These are phyloP conservation scores for Talaromyces ruber DNA, from an alignment of 495 filamentous ascomycete species.

Conservation along the genomic window DNA sequence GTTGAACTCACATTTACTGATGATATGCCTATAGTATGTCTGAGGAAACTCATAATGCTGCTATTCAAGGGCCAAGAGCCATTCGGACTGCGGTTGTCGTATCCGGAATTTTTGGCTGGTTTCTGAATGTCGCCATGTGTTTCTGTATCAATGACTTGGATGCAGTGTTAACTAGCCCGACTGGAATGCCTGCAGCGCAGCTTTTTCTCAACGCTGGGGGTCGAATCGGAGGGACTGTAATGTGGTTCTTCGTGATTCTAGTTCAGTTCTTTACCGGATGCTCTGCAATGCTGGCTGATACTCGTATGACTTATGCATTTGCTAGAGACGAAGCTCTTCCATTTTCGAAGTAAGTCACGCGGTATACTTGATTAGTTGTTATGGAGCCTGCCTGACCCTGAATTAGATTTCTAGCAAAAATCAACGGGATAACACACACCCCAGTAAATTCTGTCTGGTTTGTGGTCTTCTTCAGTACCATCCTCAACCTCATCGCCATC, in stretches of 20 bases:
- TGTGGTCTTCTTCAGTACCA: conserved; percentile 53
- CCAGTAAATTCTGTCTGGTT: conserved; percentile 67
- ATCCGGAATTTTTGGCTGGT: conserved; percentile 56
- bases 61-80: conserved; percentile 54
- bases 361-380: neutral
- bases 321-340: conserved; percentile 61
- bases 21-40: conserved; percentile 45
- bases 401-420: conserved; percentile 45
- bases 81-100: conserved; percentile 57
- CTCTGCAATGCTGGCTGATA: conserved; percentile 62
- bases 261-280: conserved; percentile 68
- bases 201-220: conserved; percentile 65
- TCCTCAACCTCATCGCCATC: conserved; percentile 59
- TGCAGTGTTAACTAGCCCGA: conserved; percentile 48
- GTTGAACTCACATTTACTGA: neutral
- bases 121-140: conserved; percentile 59
- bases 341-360: conserved; percentile 44
- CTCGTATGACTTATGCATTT: conserved; percentile 67
- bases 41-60: conserved; percentile 65
- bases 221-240: conserved; percentile 47
- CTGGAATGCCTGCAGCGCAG: conserved; percentile 60
- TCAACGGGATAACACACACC: conserved; percentile 51
- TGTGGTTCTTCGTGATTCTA: conserved; percentile 64
- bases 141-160: conserved; percentile 63
- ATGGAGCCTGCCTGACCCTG: neutral